Evolutionary conservation across 305 asterid species (phyloP).

Genomic region (Petunia hybrid): DNA sequence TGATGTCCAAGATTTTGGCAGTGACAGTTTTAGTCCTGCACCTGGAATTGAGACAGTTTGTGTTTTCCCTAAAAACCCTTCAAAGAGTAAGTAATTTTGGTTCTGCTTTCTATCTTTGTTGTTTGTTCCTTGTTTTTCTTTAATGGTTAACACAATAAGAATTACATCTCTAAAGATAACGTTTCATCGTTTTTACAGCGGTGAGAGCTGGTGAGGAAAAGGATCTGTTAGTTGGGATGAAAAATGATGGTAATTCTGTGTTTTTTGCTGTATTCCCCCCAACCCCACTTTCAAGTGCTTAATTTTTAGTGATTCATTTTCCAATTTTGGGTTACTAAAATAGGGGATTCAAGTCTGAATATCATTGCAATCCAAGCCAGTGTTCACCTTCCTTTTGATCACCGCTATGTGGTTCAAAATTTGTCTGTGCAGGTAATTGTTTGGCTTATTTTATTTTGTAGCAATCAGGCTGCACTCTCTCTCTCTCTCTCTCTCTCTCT

Average conservation of each 20-base stretch:
- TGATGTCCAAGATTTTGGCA: constrained; percentile 80
- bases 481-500: too few relatives aligned
- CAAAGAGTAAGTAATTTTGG: constrained; percentile 58
- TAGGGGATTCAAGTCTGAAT: constrained; percentile 78
- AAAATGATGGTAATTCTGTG: constrained; percentile 72
- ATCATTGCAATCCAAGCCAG: constrained; percentile 86
- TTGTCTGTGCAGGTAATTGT: constrained; percentile 77
- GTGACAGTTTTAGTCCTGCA: constrained; percentile 77
- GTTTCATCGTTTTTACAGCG: constrained; percentile 53
- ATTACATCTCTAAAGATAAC: constrained; percentile 30
- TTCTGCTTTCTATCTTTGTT: constrained; percentile 10
- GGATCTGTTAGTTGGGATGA: constrained; percentile 89
- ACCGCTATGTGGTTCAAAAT: constrained; percentile 83
- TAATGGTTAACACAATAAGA: not conserved
- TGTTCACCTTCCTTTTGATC: constrained; percentile 86
- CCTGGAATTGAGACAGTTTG: constrained; percentile 83
- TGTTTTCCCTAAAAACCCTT: constrained; percentile 91
- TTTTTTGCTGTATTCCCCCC: constrained; percentile 12
- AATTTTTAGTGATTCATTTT: constrained; percentile 29
- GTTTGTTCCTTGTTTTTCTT: not conserved
- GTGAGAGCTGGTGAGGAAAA: constrained; percentile 88
- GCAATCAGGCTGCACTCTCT: not conserved
- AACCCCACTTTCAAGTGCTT: not conserved
- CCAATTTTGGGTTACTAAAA: constrained; percentile 31
- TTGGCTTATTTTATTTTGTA: not conserved